Base-by-base conservation (phyloP, 768 basidiomycete species). In the Cystobasidium tubakii region DNA sequence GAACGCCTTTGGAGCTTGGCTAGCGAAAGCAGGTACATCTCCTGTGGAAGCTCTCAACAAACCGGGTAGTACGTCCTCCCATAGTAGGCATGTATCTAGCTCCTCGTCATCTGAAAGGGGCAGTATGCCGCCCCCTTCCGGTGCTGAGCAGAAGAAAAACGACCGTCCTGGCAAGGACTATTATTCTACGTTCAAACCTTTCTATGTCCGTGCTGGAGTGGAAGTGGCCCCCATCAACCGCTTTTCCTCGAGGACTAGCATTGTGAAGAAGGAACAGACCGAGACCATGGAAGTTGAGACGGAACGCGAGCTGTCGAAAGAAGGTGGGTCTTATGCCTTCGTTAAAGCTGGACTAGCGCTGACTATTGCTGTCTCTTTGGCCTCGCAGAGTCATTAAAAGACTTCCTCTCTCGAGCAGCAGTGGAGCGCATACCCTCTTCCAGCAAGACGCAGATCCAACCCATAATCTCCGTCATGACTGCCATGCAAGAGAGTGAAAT, bases 401-500 rank as follows among this genome's bases (percentile, higher is more conserved):
- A 63, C 21, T 75, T 79, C 62, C 73, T 79, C 19, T 15, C 64
- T 7, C 7, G 17, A 27, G 66, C 78, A 13, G 67, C 73, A 17
- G 21, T 66, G 4, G 50, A 71, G 27, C 75, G 62, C 15, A 72
- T 79, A 19, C 77, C 75, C 10, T 64, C 74, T 60, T 3, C 63
- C 62, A 54, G 73, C 77, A 7, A 15, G 13, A 17, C 72, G 75
- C 17, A 33, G 53, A 39, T 33, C 54, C 39, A 82, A 19, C 53
- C 79, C 23, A 83, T 87, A 7, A 85, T 85, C 15, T 80, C 87
- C 27, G 78, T 88, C 25, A 82, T 92, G 76, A 78, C 84, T 1
- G 84, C 85, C 76, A 85, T 95, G 19, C 87, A 85, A 19, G 91
- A 93, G 77, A 90, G 89, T 10, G 89, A 91, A 81, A 83, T 92